A percentile compares a stretch with the other conserved stretches of the same genome.
Conservation (phyloP, 495 filamentous ascomycete genomes). For the Penicillium longicatenatum region DNA sequence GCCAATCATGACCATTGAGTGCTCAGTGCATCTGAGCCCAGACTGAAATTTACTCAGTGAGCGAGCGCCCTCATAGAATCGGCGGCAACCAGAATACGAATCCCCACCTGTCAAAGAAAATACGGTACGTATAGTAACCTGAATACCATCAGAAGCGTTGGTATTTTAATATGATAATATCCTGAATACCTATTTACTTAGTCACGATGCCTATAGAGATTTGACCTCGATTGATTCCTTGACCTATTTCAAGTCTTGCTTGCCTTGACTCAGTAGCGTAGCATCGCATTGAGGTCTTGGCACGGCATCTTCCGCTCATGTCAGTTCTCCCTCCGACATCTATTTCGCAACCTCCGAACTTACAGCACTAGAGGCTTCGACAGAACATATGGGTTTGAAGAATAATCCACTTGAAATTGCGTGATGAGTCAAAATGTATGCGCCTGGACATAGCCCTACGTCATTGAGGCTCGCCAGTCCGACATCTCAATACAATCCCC, state of each 20-base stretch:
- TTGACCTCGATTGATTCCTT: too few relatives aligned
- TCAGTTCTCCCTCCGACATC: slow-evolving; percentile 6
- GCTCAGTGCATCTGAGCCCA: too few relatives aligned
- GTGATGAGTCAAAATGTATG: slow-evolving; percentile 22
- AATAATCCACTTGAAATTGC: neutral
- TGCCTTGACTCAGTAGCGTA: neutral
- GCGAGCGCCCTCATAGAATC: too few relatives aligned
- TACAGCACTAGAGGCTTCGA: neutral
- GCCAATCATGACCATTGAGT: too few relatives aligned
- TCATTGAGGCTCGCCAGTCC: slow-evolving; percentile 28
- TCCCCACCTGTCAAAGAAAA: too few relatives aligned
- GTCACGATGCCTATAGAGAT: too few relatives aligned
- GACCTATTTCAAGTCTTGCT: neutral
- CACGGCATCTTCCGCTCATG: neutral
- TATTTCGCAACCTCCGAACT: neutral
- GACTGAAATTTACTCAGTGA: too few relatives aligned
- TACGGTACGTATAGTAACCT: too few relatives aligned
- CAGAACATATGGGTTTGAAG: neutral
- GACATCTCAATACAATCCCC: slow-evolving; percentile 39
- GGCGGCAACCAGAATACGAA: too few relatives aligned
- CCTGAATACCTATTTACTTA: too few relatives aligned
- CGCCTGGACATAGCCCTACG: slow-evolving; percentile 13
- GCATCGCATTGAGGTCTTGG: slow-evolving; percentile 12
- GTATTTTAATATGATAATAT: too few relatives aligned
- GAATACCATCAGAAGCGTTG: too few relatives aligned